Evolutionary conservation across 768 basidiomycete species (phyloP), one percentile per base, ranked within the genome.

Genomic region (Cantharellus anzutake): DNA sequence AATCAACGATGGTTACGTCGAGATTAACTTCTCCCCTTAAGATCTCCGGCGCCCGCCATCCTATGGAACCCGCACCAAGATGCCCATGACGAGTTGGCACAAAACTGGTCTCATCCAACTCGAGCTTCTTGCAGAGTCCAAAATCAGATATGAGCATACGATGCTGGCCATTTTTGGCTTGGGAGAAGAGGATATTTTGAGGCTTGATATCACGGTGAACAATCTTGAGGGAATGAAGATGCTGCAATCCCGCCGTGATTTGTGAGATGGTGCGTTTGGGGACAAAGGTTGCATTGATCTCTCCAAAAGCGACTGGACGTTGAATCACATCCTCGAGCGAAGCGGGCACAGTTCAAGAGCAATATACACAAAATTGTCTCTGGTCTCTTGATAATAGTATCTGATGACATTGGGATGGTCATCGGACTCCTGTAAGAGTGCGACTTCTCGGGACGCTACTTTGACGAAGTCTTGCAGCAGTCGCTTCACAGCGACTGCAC

Each of bases 361-460:
- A 63, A 99, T 98, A 71, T 94, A 98, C 5, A 98, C 80, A 75
- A 98, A 98, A 66, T 87, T 91, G 29, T 82, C 82, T 38, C 87
- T 86, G 2, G 85, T 76, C 73, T 98, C 94, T 74, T 98, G 92
- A 71, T 90, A 98, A 71, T 92, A 99, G 69, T 99, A 96, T 38
- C 91, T 84, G 65, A 98, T 93, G 69, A 99, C 96, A 72, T 99
- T 97, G 16, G 91, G 91, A 66, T 99, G 96, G 69, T 94, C 91
- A 74, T 99, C 96, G 53, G 88, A 87, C 69, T 96, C 92, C 72
- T 97, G 92, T 4, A 99, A 77, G 44, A 99, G 81, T 66, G 82
- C 82, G 37, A 98, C 92, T 74, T 99, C 96, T 53, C 93, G 86
- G 2, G 83, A 77, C 4, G 93, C 93, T 42, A 99, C 81, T 0